Evolutionary conservation across 2,329 filamentous ascomycete genomes (phyloP), one percentile per base, ranked within the genome.

Genomic region (Cercospora sesami): DNA sequence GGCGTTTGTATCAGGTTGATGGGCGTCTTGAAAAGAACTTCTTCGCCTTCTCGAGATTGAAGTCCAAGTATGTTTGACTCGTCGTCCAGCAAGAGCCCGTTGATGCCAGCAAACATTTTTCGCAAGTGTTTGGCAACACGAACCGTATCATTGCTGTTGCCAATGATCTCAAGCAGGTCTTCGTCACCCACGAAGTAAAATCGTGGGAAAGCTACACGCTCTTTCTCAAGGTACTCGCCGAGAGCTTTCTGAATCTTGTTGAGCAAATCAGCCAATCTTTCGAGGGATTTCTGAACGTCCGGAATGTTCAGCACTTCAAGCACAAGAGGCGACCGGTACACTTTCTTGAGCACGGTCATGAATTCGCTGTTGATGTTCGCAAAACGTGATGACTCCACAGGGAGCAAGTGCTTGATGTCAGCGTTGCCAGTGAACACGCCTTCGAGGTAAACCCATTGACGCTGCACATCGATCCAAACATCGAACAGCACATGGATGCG

Each of bases 181-280:
- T 99, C 96, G 76, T 99, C 96, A 79, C 95, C 95, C 66, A 99
- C 96, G 75, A 99, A 99, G 83, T 99, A 99, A 84, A 99, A 99
- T 67, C 95, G 90, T 55, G 95, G 95, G 83, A 99, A 99, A 0
- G 94, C 96, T 0, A 98, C 91, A 81, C 95, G 90, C 81, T 99
- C 95, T 76, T 95, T 94, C 81, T 99, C 96, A 39, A 99, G 88
- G 76, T 99, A 99, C 82, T 99, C 95, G 80, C 95, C 95, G 9
- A 99, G 87, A 2, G 96, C 96, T 81, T 99, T 99, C 77, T 99
- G 95, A 69, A 99, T 99, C 85, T 98, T 98, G 87, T 97, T 96
- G 66, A 99, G 86, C 73, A 98, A 85, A 78, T 99, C 95, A n/a
- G 94, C 94, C 63, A 99, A 85, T 73, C 95, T 90, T 81, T 99